Base-by-base conservation (phyloP, 306 rosid genomes). In the Morella rubra region DNA sequence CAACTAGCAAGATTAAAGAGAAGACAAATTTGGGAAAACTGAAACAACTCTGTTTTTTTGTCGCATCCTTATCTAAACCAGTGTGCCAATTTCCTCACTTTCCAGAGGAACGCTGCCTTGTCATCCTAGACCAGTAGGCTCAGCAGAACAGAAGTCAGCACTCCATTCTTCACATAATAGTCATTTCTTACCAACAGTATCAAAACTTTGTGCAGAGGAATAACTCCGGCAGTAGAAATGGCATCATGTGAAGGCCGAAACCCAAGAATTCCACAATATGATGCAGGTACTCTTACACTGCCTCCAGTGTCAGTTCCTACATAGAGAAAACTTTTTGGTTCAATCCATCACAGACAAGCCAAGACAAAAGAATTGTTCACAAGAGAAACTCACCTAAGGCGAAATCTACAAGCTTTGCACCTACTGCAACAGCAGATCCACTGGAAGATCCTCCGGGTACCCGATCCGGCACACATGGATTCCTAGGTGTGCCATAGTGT, bases 241-340 rank as follows among this genome's bases (percentile, higher is more conserved):
- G 77, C 80, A 69, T 78, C 93, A 60, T 88, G 97, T 72, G 99
- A 90, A 74, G 99, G 97, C 72, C 97, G 91, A 73, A 95, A 89
- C 58, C 99, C 99, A 37, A 90, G 89, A 85, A 90, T 89, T 80
- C 99, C 93, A 82, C 99, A 95, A 62, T 89, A 87, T 1, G 99
- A 89, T 72, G 99, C 93, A 19, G 97, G 97, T 59, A 92, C 88
- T 84, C 99, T 92, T 42, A 95, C 88, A 83, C 99, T 95, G 71
- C 92, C 99, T 73, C 97, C 99, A 1, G 97, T 95, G 70, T 95
- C 97, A 20, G 97, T 89, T 86, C 99, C 99, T 95, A 79, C 52
- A 69, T 15, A 75, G 50, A 56, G 54, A 78, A 47, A 37, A 68
- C 64, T 20, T 44, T 47, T 13, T 13, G 22, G 41, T 50, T 76